Conservation (phyloP, 805 yeast species). For the Diddensiella transvaalensis region DNA sequence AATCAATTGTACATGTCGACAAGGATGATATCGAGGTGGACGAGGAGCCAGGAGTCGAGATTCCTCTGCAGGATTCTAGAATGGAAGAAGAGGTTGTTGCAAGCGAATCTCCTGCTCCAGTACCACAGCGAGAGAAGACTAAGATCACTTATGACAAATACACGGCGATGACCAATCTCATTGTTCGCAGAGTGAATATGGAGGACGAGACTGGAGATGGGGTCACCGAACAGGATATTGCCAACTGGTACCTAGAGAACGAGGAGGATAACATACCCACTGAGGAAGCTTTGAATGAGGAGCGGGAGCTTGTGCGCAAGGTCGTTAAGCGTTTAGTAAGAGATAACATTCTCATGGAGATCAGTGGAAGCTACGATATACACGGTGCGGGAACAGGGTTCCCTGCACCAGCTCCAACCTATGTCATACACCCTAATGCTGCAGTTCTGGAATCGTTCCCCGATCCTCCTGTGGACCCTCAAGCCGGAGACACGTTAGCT, state of each 20-base stretch:
- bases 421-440: slow-evolving; percentile 36
- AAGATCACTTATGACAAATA: slow-evolving; percentile 82
- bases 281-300: slow-evolving; percentile 67
- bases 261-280: slow-evolving; percentile 66
- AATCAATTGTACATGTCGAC: slow-evolving; percentile 90
- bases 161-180: slow-evolving; percentile 73
- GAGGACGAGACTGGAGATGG: slow-evolving; percentile 52
- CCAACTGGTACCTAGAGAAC: slow-evolving; percentile 76
- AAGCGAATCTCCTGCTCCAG: slow-evolving; percentile 12
- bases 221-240: slow-evolving; percentile 60
- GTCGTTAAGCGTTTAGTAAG: slow-evolving; percentile 79
- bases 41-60: slow-evolving; percentile 46
- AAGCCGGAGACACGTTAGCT: not conserved
- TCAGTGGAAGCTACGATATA: slow-evolving; percentile 43
- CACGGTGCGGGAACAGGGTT: slow-evolving; percentile 34
- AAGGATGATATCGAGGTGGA: slow-evolving; percentile 87
- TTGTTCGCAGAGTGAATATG: slow-evolving; percentile 64
- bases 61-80: slow-evolving; percentile 1
- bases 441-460: slow-evolving; percentile 10
- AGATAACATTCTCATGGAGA: slow-evolving; percentile 76
- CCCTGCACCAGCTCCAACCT: slow-evolving; percentile 16
- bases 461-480: not conserved
- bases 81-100: slow-evolving; percentile 13
- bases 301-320: slow-evolving; percentile 67
- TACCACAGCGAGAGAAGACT: slow-evolving; percentile 35